Conservation (phyloP, 129 eudicot genomes). For the carrot (Daucus carota) region DH1_v3.0 NC_030385.2:334501-335000, state of each 20-base stretch:
- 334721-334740: slow-evolving; percentile 95
- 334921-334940: neutral
- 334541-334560: slow-evolving; percentile 93
- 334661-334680: neutral
- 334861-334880: neutral
- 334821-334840: slow-evolving; percentile 96
- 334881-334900: neutral
- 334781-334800: slow-evolving; percentile 72
- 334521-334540: slow-evolving; percentile 95
- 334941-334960: neutral
- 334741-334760: slow-evolving; percentile 97
- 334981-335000: slow-evolving; percentile 59
- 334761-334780: slow-evolving; percentile 76
- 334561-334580: slow-evolving; percentile 99
- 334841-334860: slow-evolving; percentile 92
- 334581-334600: slow-evolving; percentile 14
- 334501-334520: slow-evolving; percentile 86
- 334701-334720: slow-evolving; percentile 55
- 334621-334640: neutral
- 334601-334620: neutral
- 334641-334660: neutral
- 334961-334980: neutral
- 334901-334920: neutral
- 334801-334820: slow-evolving; percentile 79
- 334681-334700: neutral